These are phyloP conservation scores for Lunularia cruciata DNA, from an alignment of 225 moss, liverwort and hornwort species.

Conservation along the genomic window DNA sequence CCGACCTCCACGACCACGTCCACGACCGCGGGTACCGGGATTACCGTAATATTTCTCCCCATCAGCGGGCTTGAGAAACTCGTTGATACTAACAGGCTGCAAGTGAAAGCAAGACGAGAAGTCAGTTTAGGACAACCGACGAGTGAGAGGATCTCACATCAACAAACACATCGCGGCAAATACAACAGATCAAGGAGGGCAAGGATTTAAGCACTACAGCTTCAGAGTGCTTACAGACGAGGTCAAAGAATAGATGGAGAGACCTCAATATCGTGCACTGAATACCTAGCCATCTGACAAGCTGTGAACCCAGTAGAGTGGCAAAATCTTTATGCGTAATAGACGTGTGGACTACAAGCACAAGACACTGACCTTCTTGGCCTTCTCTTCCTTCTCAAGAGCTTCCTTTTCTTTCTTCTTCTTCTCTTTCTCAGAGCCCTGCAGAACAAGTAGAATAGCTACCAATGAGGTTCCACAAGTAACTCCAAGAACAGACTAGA, in stretches of 20 bases:
- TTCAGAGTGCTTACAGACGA: too few relatives aligned
- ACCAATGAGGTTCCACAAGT: neutral
- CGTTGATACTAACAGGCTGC: constrained; percentile 86
- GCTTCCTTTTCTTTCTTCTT: constrained; percentile 69
- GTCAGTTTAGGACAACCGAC: neutral
- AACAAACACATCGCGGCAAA: too few relatives aligned
- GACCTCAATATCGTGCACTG: too few relatives aligned
- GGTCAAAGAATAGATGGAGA: too few relatives aligned
- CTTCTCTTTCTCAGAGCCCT: constrained; percentile 93
- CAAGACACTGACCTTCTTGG: constrained; percentile 62
- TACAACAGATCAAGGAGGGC: too few relatives aligned
- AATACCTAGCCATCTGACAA: too few relatives aligned
- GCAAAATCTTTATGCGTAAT: too few relatives aligned
- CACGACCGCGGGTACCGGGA: constrained; percentile 60
- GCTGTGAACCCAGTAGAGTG: too few relatives aligned
- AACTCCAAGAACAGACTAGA: neutral
- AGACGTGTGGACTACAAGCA: too few relatives aligned
- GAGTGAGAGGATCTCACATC: too few relatives aligned
- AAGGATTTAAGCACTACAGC: too few relatives aligned
- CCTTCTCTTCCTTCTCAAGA: constrained; percentile 77
- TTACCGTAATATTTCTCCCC: constrained; percentile 74
- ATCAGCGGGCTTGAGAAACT: constrained; percentile 84
- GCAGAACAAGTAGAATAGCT: neutral
- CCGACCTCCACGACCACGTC: constrained; percentile 47
- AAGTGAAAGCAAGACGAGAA: neutral